phyloP scores from a whole-genome alignment of 164 flowering plant genomes.

The Chimonanthus praecox region DNA sequence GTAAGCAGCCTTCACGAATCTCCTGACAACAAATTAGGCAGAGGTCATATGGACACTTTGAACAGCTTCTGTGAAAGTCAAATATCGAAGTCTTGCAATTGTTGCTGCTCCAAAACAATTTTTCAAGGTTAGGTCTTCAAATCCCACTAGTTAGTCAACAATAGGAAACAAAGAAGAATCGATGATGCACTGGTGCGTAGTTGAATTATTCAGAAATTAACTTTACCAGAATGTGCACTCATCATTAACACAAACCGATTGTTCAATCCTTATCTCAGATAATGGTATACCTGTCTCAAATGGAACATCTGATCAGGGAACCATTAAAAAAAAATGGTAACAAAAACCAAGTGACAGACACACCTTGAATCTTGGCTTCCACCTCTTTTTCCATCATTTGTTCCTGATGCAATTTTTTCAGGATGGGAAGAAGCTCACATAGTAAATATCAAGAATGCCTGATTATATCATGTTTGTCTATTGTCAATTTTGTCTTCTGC shows the following conservation, averaged over 20 bases:
- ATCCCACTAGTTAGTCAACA: background rate
- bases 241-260: slow-evolving; percentile 29
- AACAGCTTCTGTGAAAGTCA: slow-evolving; percentile 83
- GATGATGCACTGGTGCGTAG: background rate
- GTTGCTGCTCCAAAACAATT: slow-evolving; percentile 34
- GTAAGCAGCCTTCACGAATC: slow-evolving; percentile 48
- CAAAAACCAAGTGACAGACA: background rate
- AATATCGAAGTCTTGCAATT: slow-evolving; percentile 78
- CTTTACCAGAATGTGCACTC: slow-evolving; percentile 81
- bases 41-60: slow-evolving; percentile 65
- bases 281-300: slow-evolving; percentile 30
- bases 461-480: slow-evolving; percentile 30
- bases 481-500: slow-evolving; percentile 41
- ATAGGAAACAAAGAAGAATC: background rate
- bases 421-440: slow-evolving; percentile 42
- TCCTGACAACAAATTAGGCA: slow-evolving; percentile 75
- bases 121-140: background rate
- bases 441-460: slow-evolving; percentile 47
- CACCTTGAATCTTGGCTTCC: slow-evolving; percentile 60
- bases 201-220: background rate
- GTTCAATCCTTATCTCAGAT: slow-evolving; percentile 27
- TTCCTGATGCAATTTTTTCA: slow-evolving; percentile 44
- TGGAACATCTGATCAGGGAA: background rate
- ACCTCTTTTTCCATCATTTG: slow-evolving; percentile 52
- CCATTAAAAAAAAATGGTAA: background rate